Base-by-base conservation (phyloP, 2,329 filamentous ascomycete species). In the Cytospora paraplurivora region DNA sequence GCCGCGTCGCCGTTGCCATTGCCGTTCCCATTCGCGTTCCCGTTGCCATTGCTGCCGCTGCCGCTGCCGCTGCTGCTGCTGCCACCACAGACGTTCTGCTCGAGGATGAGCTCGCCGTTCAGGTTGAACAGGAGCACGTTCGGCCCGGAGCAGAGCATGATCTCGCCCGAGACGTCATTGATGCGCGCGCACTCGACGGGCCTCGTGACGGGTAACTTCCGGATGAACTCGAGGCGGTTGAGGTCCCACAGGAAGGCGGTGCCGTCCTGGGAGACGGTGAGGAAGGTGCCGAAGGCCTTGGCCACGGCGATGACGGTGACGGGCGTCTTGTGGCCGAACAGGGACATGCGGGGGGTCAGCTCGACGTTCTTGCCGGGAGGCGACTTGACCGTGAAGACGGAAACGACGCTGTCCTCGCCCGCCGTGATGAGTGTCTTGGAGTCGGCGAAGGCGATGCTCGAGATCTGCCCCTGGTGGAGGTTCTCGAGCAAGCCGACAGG, bases 221-320 rank as follows among this genome's bases (percentile, higher is more conserved):
- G 86, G 7, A 98, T 88, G 71, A 97, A 96, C 59, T 92, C 90
- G 13, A 93, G 85, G 17, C 92, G 87, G 74, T 98, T 99, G 4
- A 99, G 82, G 74, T 98, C 95, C 95, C 95, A 99, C 4, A 98
- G 81, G 71, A 96, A 88, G 12, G 93, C 88, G 47, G 91, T 88
- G 0, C 93, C 93, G 71, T 96, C 92, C 0, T 84, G 83, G 0
- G 91, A 93, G 1, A 91, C 89, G 1, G 93, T 96, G 3, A 98
- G 82, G 59, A 99, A 86, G 0, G 93, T 91, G 72, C 92, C 93
- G 74, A 97, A 96, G 0, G 92, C 90, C 67, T 93, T 90, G 47
- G 92, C 96, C 1, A 94, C 88, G 0, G 93, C 91, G 55, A 99
- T 88, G 1, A 87, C 86, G 1, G 87, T 92, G 17, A 98, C 90